A percentile compares a stretch with the other conserved stretches of the same genome.
Conservation (phyloP, 495 filamentous ascomycete species). For the Cercophora scortea region DNA sequence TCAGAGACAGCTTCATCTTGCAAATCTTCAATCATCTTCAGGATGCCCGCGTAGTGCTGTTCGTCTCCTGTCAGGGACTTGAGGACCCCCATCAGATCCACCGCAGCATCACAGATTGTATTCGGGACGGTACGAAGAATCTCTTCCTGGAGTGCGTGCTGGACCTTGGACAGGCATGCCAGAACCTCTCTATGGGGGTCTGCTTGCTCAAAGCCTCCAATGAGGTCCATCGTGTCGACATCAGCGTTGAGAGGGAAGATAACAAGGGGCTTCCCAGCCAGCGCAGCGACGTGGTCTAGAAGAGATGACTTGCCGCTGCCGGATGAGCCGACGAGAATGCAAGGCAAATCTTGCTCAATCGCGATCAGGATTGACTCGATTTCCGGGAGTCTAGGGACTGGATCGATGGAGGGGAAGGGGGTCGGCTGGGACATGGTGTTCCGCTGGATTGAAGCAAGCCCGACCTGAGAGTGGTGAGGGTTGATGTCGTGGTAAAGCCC, state of each 20-base stretch:
- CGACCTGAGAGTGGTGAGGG: conserved; percentile 54
- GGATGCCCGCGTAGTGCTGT: conserved; percentile 20
- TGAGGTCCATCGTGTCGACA: conserved; percentile 91
- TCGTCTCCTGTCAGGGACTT: conserved; percentile 22
- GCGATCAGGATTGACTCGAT: conserved; percentile 84
- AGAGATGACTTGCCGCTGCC: conserved; percentile 80
- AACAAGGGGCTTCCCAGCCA: conserved; percentile 62
- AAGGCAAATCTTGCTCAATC: conserved; percentile 76
- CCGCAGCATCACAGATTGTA: conserved; percentile 31
- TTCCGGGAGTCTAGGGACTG: conserved; percentile 52
- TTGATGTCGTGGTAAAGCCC: conserved; percentile 59
- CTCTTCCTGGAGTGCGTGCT: conserved; percentile 43
- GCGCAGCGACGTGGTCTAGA: conserved; percentile 68
- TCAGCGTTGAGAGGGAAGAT: conserved; percentile 84
- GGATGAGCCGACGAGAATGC: conserved; percentile 78
- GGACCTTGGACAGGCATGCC: conserved; percentile 46
- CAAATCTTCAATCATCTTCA: conserved; percentile 23
- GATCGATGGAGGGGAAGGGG: conserved; percentile 45
- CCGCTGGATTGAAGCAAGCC: conserved; percentile 61
- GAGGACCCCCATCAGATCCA: conserved; percentile 33
- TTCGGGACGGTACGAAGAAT: conserved; percentile 43
- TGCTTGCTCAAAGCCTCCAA: conserved; percentile 93
- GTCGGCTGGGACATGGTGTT: conserved; percentile 49
- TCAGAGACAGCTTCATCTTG: conserved; percentile 16
- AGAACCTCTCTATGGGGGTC: conserved; percentile 65